These are phyloP conservation scores for Tetragonia tetragonoides DNA, from an alignment of 148 eudicot species.

Conservation along the genomic window DNA sequence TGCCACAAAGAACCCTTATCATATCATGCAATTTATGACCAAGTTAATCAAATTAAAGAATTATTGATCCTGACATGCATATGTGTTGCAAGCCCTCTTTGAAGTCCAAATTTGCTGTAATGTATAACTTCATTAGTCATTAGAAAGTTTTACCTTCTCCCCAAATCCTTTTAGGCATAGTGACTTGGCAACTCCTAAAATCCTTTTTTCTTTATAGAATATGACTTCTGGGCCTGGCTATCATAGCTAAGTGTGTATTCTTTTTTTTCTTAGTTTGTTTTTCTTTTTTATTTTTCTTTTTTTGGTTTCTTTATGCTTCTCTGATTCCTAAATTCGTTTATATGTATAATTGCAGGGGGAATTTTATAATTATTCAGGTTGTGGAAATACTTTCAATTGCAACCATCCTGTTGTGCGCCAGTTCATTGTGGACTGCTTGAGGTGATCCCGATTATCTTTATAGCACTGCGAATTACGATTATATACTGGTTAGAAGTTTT, in stretches of 20 bases:
- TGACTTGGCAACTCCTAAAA: neutral
- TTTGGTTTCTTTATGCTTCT: neutral
- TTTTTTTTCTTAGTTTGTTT: no score
- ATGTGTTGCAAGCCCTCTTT: neutral
- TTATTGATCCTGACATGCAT: neutral
- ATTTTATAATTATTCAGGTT: conserved; percentile 93
- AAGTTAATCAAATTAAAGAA: neutral
- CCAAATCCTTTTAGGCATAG: neutral
- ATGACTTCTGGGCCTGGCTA: neutral
- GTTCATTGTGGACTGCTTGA: conserved; percentile 87
- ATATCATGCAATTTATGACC: neutral
- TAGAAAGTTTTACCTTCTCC: neutral
- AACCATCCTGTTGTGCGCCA: conserved; percentile 95
- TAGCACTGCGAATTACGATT: neutral
- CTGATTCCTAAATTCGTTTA: neutral
- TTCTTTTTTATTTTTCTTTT: neutral
- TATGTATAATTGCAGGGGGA: conserved; percentile 64
- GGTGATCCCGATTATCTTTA: conserved; percentile 36
- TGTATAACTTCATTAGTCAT: neutral
- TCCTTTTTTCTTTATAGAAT: neutral
- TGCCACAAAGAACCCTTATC: neutral
- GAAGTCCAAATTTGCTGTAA: neutral
- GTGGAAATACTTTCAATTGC: conserved; percentile 98
- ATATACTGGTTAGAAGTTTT: neutral
- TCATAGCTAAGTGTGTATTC: neutral